Conservation (phyloP, 495 filamentous ascomycete genomes). For the Corynascus novoguineensis region DNA sequence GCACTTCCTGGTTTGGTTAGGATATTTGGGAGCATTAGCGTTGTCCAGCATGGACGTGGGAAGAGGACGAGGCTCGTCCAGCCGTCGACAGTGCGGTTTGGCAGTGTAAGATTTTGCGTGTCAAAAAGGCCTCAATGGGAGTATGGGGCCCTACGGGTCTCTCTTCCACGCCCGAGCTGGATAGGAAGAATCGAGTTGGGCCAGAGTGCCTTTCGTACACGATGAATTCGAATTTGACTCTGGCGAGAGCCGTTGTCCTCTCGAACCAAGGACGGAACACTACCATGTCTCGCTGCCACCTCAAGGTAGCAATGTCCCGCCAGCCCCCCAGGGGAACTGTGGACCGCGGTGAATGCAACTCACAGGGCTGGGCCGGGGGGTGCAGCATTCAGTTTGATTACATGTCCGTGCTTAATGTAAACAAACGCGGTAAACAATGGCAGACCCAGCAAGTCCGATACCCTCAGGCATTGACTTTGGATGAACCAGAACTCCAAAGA, state of each 20-base stretch:
- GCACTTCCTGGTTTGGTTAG: neutral
- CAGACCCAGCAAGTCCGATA: no score
- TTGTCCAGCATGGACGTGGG: neutral
- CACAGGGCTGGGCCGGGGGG: conserved; percentile 4
- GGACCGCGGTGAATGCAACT: neutral
- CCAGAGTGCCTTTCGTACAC: neutral
- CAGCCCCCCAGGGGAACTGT: neutral
- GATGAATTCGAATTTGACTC: neutral
- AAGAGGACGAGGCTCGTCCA: neutral
- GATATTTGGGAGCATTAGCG: neutral
- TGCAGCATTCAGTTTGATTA: no score
- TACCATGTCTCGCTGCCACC: neutral
- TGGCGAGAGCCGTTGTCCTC: neutral
- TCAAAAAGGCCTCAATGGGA: neutral
- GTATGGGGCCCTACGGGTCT: neutral
- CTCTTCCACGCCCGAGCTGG: neutral
- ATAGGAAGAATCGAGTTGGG: neutral
- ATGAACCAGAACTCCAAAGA: no score
- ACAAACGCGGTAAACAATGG: no score
- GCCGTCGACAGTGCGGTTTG: neutral
- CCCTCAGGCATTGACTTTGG: no score
- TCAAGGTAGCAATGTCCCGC: neutral
- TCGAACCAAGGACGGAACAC: conserved; percentile 2
- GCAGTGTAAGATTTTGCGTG: conserved; percentile 19
- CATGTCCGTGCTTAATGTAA: no score